Base-by-base conservation (phyloP, 2,329 filamentous ascomycete species). In the Fusarium mexicanum region DNA sequence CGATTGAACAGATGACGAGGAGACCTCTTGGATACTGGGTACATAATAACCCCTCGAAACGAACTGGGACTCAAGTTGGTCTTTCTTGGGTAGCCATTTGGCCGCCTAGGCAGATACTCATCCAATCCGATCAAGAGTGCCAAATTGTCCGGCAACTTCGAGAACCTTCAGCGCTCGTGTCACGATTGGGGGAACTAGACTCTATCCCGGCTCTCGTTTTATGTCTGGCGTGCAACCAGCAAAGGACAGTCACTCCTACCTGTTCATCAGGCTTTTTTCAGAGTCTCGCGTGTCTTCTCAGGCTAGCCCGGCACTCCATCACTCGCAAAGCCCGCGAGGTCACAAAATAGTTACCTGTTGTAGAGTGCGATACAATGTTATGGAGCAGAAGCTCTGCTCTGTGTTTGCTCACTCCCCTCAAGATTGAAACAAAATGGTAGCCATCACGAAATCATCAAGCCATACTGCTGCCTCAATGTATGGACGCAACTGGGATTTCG, bases 21-120 rank as follows among this genome's bases (percentile, higher is more conserved):
- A 37, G 6, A 4, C 24, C n/a, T 26, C 18, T 20, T 26, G 7
- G 12, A 37, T 17, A 26, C 13, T 9, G n/a, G 6, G 10, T 2
- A 26, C 13, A 5, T 20, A 3, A 24, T 20, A 6, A 10, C 2
- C 33, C 9, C 9, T 26, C 9, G 2, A 26, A 2, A 53, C 2
- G 12, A 20, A 22, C 13, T 14, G 2, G 6, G 3, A 22, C n/a
- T 24, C 22, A 8, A 17, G 5, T 35, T 24, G 2, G 2, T 10
- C 22, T 13, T 14, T 13, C 22, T 14, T 35, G 3, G 3, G 17
- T 10, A 0, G 3, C 8, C 5, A 14, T 7, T 5, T 10, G 5
- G 8, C 11, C 4, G 1, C 12, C 5, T 16, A 14, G 10, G 29
- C 48, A 33, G 5, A 0, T 18, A 24, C 16, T 35, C 13, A 14